Conservation (phyloP, 23 red algal species). For the Agarophyton chilense region DNA sequence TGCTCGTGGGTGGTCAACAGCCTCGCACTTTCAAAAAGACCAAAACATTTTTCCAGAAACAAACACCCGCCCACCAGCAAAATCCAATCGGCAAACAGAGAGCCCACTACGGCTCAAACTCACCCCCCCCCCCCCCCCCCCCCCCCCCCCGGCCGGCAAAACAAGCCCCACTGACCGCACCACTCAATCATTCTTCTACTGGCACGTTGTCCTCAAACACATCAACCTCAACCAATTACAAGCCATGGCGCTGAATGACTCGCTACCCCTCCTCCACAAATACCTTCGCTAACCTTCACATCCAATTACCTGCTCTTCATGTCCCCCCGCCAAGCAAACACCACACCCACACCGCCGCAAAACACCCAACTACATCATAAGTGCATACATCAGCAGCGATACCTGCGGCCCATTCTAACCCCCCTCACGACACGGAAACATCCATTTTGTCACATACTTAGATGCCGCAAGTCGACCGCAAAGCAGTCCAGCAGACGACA, state of each 20-base stretch:
- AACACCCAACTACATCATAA: not conserved
- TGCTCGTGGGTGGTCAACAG: too few species aligned
- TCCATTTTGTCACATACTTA: constrained; percentile 26
- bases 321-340: constrained; percentile 4
- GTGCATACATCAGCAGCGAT: constrained; percentile 7
- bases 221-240: not conserved
- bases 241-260: not conserved
- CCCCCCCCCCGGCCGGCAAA: too few species aligned
- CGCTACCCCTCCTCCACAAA: not conserved
- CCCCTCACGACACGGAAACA: constrained; percentile 10
- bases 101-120: too few species aligned
- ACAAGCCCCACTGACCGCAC: too few species aligned
- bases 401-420: not conserved
- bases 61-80: too few species aligned
- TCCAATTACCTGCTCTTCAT: not conserved
- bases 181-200: constrained; percentile 5
- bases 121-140: too few species aligned
- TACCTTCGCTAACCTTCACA: not conserved
- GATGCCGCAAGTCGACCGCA: constrained; percentile 24
- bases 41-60: too few species aligned
- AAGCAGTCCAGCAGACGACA: constrained; percentile 33
- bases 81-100: too few species aligned
- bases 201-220: constrained; percentile 37
- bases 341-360: not conserved
- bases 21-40: too few species aligned